phyloP scores from a whole-genome alignment of 345 rosid genomes.

The Brassica rapa region DNA sequence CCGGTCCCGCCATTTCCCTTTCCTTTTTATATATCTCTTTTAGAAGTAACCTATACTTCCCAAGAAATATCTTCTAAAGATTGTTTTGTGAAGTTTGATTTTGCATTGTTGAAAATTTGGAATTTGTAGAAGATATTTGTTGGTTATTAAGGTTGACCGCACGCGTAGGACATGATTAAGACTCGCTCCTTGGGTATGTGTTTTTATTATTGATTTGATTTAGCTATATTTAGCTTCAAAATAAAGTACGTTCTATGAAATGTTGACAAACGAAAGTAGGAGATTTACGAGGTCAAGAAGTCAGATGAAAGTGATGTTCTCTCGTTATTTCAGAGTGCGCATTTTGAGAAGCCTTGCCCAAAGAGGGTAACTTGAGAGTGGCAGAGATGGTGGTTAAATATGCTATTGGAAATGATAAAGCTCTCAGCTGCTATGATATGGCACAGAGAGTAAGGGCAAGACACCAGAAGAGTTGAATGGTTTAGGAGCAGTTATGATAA shows the following conservation, averaged over 20 bases:
- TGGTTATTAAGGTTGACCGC: constrained; percentile 15
- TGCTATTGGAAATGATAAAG: too few relatives aligned
- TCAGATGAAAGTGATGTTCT: background rate
- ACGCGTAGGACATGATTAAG: constrained; percentile 29
- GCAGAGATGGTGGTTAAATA: too few relatives aligned
- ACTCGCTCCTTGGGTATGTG: constrained; percentile 19
- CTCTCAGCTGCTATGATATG: too few relatives aligned
- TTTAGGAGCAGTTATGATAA: too few relatives aligned
- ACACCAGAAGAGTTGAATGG: too few relatives aligned
- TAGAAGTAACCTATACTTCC: background rate
- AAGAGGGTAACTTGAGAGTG: too few relatives aligned
- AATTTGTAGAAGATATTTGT: constrained; percentile 34
- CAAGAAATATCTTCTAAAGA: background rate
- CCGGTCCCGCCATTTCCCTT: constrained; percentile 40
- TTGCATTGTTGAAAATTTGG: constrained; percentile 1
- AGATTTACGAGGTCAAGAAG: background rate
- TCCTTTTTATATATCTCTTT: background rate
- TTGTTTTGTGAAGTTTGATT: background rate
- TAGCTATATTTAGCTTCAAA: constrained; percentile 14
- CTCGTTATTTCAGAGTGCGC: background rate
- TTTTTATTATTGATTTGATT: background rate
- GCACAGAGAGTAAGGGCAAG: too few relatives aligned
- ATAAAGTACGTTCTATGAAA: background rate
- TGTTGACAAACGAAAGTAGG: background rate
- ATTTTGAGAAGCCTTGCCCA: too few relatives aligned